Evolutionary conservation across 805 yeast genomes (phyloP).

Genomic region (Lachancea sp.): DNA sequence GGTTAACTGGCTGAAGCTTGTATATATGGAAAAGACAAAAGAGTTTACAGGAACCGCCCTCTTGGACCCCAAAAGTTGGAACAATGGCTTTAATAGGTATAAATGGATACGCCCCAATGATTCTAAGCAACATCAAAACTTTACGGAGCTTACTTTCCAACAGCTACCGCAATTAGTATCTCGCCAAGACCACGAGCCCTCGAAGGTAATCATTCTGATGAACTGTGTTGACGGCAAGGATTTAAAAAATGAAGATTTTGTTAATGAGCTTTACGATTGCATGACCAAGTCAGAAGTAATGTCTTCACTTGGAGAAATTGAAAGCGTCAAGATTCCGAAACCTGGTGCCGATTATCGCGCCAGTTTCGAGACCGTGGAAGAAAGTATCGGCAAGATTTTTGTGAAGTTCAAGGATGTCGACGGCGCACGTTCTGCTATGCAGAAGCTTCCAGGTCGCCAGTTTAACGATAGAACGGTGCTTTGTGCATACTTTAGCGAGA

Average conservation of each 20-base stretch:
- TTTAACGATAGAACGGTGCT: constrained; percentile 67
- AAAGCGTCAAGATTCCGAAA: constrained; percentile 53
- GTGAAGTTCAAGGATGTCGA: constrained; percentile 53
- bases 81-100: background rate
- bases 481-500: constrained; percentile 54
- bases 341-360: constrained; percentile 41
- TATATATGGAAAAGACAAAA: background rate
- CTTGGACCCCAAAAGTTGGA: constrained; percentile 15
- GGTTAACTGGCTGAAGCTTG: constrained; percentile 9
- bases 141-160: constrained; percentile 28
- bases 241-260: constrained; percentile 44
- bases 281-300: constrained; percentile 31
- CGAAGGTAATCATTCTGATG: constrained; percentile 55
- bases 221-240: constrained; percentile 65
- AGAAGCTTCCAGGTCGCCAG: constrained; percentile 53
- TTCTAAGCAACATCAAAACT: constrained; percentile 16
- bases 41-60: constrained; percentile 27
- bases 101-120: constrained; percentile 22
- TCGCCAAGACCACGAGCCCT: constrained; percentile 15
- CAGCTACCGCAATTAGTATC: constrained; percentile 36
- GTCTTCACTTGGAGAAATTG: constrained; percentile 45
- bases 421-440: constrained; percentile 49
- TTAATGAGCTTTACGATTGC: constrained; percentile 45
- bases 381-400: constrained; percentile 68
- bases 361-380: constrained; percentile 39